Evolutionary conservation across 2,329 filamentous ascomycete species (phyloP), one percentile per base, ranked within the genome.

Genomic region (Diaporthe ampelina): DNA sequence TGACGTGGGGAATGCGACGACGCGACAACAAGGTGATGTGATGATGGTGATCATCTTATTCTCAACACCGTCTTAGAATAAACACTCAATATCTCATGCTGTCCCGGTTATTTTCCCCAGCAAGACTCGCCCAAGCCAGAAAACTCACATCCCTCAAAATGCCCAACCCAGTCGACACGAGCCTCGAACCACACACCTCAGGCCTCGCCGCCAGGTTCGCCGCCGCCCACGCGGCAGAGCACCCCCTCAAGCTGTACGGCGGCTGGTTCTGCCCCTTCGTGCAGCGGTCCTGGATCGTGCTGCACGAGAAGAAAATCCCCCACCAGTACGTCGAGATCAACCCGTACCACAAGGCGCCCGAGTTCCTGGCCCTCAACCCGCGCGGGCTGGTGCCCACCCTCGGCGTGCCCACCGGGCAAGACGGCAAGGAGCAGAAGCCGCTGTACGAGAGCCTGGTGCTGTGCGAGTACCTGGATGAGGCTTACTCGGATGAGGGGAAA

Each of bases 251-350:
- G 81, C 86, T 95, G 17, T 95, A 94, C 82, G 90, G 90, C 19
- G 91, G 91, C 76, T 95, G 93, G 93, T 95, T 94, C 86, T 96
- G 89, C 77, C 89, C 89, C 19, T 91, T 90, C 76, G 89, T 94
- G 6, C 93, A 95, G 84, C 88, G 93, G 24, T 87, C 88, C 19
- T 95, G 93, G 92, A 91, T 94, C 75, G 89, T 92, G 1, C 87
- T 95, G 15, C 88, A 91, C 79, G 93, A 95, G 81, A 95, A 95
- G 81, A 83, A 86, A 2, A 92, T 95, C 40, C 89, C 90, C 21
- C 92, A 95, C 81, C 91, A 95, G 83, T 94, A 94, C 81, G 86
- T 94, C 76, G 92, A 94, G 85, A 92, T 95, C 74, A 95, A 95
- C 81, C 94, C 94, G 0, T 95, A 95, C 85, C 86, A 91, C 81